These are phyloP conservation scores for Thermomucor indicae-seudaticae DNA, from an alignment of 371 early-diverging fungal species.

Conservation along the genomic window DNA sequence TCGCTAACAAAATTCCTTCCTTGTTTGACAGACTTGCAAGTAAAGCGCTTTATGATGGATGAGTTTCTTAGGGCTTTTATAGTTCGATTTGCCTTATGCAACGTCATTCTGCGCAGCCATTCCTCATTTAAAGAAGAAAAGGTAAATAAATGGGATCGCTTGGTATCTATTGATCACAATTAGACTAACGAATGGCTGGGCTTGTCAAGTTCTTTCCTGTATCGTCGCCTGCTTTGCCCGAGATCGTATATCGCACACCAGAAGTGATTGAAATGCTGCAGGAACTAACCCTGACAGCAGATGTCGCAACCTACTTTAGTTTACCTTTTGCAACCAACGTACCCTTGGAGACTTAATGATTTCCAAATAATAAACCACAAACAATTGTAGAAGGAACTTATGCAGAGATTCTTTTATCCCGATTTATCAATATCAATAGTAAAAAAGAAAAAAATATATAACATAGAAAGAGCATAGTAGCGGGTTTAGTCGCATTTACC, in stretches of 20 bases:
- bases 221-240: conserved; percentile 33
- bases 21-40: conserved; percentile 41
- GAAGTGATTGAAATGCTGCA: conserved; percentile 38
- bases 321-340: conserved; percentile 16
- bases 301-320: conserved; percentile 43
- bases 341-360: conserved; percentile 1
- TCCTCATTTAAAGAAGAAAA: conserved; percentile 59
- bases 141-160: conserved; percentile 23
- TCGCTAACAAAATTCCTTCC: background rate
- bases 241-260: conserved; percentile 24
- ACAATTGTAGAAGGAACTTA: too few relatives aligned
- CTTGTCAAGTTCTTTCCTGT: conserved; percentile 17
- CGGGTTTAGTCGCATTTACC: too few relatives aligned
- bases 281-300: conserved; percentile 33
- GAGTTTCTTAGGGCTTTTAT: conserved; percentile 86
- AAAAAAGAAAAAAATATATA: too few relatives aligned
- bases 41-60: conserved; percentile 79
- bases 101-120: conserved; percentile 61
- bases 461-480: too few relatives aligned
- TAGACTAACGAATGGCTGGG: background rate
- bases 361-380: too few relatives aligned
- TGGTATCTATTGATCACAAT: background rate
- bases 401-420: too few relatives aligned
- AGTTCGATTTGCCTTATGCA: conserved; percentile 78
- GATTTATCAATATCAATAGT: too few relatives aligned